Conservation (phyloP, 345 rosid species). For the Arabis hirsuta region DNA sequence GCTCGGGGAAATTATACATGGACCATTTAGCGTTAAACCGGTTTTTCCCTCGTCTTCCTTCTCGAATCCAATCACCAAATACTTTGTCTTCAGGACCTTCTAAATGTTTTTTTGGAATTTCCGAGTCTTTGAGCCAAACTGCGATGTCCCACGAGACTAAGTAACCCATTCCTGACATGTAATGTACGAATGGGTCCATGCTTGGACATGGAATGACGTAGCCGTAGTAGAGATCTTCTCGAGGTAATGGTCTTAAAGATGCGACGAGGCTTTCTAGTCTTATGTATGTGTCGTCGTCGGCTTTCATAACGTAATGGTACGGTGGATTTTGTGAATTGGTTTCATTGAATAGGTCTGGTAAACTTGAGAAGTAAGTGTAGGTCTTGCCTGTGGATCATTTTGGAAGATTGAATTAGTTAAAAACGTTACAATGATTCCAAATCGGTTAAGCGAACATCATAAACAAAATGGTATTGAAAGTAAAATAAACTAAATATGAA, state of each 20-base stretch:
- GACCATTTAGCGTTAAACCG: conserved; percentile 86
- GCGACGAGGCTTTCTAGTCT: conserved; percentile 58
- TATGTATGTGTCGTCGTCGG: conserved; percentile 74
- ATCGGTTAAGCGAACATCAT: neutral
- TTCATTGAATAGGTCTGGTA: conserved; percentile 60
- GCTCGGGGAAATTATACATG: conserved; percentile 77
- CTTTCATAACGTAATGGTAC: conserved; percentile 87
- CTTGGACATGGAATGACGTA: conserved; percentile 83
- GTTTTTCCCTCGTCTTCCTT: conserved; percentile 65
- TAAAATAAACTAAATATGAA: neutral
- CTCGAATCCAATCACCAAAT: conserved; percentile 76
- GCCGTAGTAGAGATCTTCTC: conserved; percentile 83
- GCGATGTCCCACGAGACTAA: conserved; percentile 85
- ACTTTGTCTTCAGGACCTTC: conserved; percentile 82
- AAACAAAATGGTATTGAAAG: neutral
- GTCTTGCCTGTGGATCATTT: conserved; percentile 54
- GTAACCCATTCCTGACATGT: conserved; percentile 96
- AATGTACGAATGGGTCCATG: conserved; percentile 86
- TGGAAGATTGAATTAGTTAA: conserved; percentile 3
- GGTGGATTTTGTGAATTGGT: conserved; percentile 54
- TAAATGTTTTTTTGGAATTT: conserved; percentile 64
- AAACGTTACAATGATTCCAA: conserved; percentile 5
- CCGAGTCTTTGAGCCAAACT: conserved; percentile 79
- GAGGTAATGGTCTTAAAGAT: conserved; percentile 67
- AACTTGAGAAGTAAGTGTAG: conserved; percentile 76